Evolutionary conservation across 2,329 filamentous ascomycete genomes (phyloP), one percentile per base, ranked within the genome.

Genomic region (Trichoderma semiorbis): DNA sequence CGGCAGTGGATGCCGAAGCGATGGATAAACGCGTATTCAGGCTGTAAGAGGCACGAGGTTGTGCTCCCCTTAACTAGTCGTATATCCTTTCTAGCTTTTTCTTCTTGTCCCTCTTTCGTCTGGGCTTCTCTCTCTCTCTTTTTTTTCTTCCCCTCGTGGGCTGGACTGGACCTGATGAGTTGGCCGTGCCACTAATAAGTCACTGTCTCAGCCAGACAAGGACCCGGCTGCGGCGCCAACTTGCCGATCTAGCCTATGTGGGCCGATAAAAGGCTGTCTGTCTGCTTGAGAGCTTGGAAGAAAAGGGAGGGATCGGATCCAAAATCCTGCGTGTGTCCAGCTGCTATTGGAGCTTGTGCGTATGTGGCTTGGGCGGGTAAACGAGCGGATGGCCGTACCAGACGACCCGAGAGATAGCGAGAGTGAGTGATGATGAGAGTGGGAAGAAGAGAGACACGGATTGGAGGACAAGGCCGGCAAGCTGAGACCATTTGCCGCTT

Each of bases 191-290:
- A 73, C 75, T 74, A 75, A 67, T 76, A 76, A 76, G 74, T 76
- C 76, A 76, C 55, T 79, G 79, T 79, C 78, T 80, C 77, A 78
- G 74, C 72, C 74, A 57, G 60, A 21, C 60, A 32, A 70, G 71
- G 66, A 57, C 58, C 39, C 60, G 66, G 67, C 66, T 72, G 66
- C 60, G 66, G 71, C 71, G 67, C 71, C 71, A 72, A 69, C 67
- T 64, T 39, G 71, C 71, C 68, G 72, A 73, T 74, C 73, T 64
- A 39, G 60, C 66, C 66, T 70, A 53, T 70, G 71, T 70, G 71
- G 71, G 67, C 39, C 70, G 34, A 24, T 57, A 28, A 64, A 43
- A 64, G 26, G n/a, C 21, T 8, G 26, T 32, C 39, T 62, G 30
- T 36, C 64, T 66, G 24, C 63, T 55, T 28, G 28, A n/a, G 43